These are phyloP conservation scores for Neurospora sp. DNA, from an alignment of 495 filamentous ascomycete species.

Conservation along the genomic window DNA sequence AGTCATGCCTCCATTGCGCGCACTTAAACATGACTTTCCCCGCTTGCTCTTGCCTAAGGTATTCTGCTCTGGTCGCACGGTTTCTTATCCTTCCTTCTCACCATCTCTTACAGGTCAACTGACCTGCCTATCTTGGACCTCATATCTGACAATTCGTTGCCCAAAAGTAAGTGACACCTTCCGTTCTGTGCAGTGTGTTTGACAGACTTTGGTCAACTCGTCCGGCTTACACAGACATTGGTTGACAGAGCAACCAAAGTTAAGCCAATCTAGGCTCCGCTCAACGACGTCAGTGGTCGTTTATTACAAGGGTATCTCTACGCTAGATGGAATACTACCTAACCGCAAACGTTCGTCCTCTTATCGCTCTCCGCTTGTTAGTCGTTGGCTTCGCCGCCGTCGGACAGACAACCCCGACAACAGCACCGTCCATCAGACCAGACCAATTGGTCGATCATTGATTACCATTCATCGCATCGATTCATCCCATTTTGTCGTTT, in stretches of 20 bases:
- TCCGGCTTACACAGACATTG: background rate
- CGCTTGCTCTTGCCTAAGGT: background rate
- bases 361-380: background rate
- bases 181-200: background rate
- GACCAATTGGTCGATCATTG: background rate
- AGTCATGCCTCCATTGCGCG: background rate
- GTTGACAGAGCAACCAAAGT: background rate
- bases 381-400: background rate
- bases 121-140: background rate
- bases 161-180: background rate
- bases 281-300: background rate
- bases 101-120: background rate
- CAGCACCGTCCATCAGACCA: background rate
- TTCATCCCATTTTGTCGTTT: background rate
- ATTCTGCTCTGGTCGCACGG: background rate
- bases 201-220: background rate
- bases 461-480: background rate
- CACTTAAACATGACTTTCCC: background rate
- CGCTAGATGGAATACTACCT: background rate
- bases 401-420: background rate
- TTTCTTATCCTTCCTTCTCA: background rate
- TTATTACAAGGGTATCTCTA: background rate
- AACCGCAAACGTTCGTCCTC: background rate
- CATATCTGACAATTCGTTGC: background rate
- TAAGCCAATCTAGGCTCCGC: background rate